Base-by-base conservation (phyloP, 1,139 yeast genomes). In the Yamadazyma dushanensis region DNA sequence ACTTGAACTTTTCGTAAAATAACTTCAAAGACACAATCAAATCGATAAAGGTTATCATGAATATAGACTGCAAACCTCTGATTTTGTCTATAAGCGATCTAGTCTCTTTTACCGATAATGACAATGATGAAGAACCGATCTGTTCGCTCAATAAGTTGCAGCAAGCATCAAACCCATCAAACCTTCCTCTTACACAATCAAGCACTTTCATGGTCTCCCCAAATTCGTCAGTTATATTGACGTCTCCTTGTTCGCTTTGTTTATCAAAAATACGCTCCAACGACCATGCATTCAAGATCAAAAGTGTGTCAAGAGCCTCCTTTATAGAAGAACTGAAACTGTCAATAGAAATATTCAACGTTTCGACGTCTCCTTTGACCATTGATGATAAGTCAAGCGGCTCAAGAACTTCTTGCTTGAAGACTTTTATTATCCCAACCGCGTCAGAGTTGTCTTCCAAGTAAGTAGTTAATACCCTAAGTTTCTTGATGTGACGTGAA, bases 221-320 rank as follows among this genome's bases (percentile, higher is more conserved):
- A 32, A 62, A 54, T 2, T 47, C 39, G 4, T 31, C 31, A 11
- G 44, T 42, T 7, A 63, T 43, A 39, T 60, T 58, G 34, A 40
- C 40, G 3, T 46, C 41, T 8, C 36, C 39, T 33, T 55, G 58
- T 4, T 47, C 13, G 13, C 8, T 20, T 4, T 32, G 18, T 43
- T 54, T 43, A 16, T 47, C 50, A 8, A 65, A 50, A 15, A 66
- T 47, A 26, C 51, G 56, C 35, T 69, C 73, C 23, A 68, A 51
- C 34, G 58, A 61, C 66, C 71, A 61, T 3, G 71, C 61, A 6
- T 54, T 46, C 1, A 57, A 38, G 3, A 59, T 49, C 26, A 66
- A 47, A 1, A 56, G 29, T 11, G 58, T 50, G 31, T 63, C 68
- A 27, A 63, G 43, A 0, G 60, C 35, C 1, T 40, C 40, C 24